Evolutionary conservation across 495 filamentous ascomycete species (phyloP).

Genomic region (Daldinia grandis): DNA sequence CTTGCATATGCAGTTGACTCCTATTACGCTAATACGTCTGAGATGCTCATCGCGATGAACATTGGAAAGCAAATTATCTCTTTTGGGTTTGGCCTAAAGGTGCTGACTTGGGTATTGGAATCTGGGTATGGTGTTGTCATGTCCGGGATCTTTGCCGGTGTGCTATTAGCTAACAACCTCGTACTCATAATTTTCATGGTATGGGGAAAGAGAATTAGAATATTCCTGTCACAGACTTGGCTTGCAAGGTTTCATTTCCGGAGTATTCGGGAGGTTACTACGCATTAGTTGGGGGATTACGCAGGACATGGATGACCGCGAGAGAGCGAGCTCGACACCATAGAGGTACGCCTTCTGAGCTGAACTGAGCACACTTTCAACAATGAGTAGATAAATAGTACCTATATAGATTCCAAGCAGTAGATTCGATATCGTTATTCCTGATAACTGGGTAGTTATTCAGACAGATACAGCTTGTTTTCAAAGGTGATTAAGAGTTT

Average conservation of each 20-base stretch:
- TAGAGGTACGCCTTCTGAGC: neutral
- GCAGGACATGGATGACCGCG: neutral
- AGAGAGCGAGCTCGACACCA: neutral
- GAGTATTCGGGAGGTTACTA: constrained; percentile 51
- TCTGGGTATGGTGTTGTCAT: constrained; percentile 66
- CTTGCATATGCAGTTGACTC: constrained; percentile 67
- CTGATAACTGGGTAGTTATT: neutral
- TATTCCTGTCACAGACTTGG: constrained; percentile 60
- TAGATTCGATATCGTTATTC: neutral
- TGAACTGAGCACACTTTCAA: neutral
- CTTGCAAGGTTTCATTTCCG: constrained; percentile 59
- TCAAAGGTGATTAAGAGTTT: neutral
- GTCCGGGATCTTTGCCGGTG: constrained; percentile 63
- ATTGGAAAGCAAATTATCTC: constrained; percentile 71
- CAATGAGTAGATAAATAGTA: neutral
- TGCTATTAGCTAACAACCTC: constrained; percentile 66
- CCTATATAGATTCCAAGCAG: neutral
- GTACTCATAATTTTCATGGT: constrained; percentile 63
- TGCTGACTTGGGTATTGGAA: constrained; percentile 66
- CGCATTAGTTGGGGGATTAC: constrained; percentile 40
- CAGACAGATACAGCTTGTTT: neutral
- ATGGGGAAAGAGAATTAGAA: constrained; percentile 65
- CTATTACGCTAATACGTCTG: constrained; percentile 64
- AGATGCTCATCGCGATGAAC: constrained; percentile 76
- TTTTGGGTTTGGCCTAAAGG: constrained; percentile 67